Base-by-base conservation (phyloP, 2,329 filamentous ascomycete genomes). In the Fusarium nelsonii region DNA sequence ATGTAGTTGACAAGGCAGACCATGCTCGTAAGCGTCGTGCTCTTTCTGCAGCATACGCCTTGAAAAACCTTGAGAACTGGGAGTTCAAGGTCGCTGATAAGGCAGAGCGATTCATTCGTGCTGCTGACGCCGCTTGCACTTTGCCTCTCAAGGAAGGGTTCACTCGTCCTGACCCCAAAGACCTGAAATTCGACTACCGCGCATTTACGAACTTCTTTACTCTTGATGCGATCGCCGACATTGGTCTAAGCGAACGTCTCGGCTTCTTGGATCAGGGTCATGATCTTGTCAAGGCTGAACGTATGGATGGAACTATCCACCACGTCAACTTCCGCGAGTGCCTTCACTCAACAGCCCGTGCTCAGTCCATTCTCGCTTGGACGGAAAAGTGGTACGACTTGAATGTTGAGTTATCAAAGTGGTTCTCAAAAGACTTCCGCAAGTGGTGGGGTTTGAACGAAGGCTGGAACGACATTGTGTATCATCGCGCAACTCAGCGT, bases 41-140 rank as follows among this genome's bases (percentile, higher is more conserved):
- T 2, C 74, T 88, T 4, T 82, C 84, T 4, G 80, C 80, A 0
- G 84, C 85, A 1, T 87, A 85, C 57, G 84, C 85, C 0, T 69
- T 84, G 53, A 84, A 85, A 75, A 86, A 86, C 65, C 81, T 87
- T 1, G 84, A 86, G 68, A 79, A 77, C 8, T 87, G 84, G 84
- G 85, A 87, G 64, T 81, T 82, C 75, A 87, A 86, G 65, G 84
- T 87, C 4, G 82, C 82, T 14, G 84, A 87, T 63, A 87, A 85
- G 73, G 78, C 80, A 0, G 75, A 80, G 18, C 78, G 81, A 14
- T 74, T 86, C 28, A 77, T 86, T 50, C 76, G 71, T 15, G 78
- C 81, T 41, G 78, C 83, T 32, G 84, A 87, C 65, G 65, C 69
- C 33, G 76, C 73, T 32, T 83, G 82, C 58, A 83, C 81, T 4